Conservation (phyloP, 2,329 filamentous ascomycete species). For the Trichocomaceae sp. region DNA sequence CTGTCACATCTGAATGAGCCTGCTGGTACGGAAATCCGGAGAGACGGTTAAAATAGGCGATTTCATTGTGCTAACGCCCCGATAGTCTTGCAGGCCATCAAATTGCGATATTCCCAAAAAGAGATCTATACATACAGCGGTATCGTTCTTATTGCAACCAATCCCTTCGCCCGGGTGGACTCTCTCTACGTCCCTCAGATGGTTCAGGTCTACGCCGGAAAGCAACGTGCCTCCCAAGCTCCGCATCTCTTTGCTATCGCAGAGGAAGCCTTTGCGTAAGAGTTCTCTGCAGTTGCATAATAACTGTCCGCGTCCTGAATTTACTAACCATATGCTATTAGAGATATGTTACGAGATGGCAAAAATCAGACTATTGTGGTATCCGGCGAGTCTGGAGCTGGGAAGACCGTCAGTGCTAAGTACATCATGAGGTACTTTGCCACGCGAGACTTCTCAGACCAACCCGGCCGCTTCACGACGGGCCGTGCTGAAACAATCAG, state of each 20-base stretch:
- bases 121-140: conserved; percentile 99
- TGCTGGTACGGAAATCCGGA: conserved; percentile 60
- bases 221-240: conserved; percentile 90
- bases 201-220: conserved; percentile 99
- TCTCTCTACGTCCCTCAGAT: conserved; percentile 98
- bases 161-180: conserved; percentile 94
- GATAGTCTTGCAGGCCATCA: conserved; percentile 90
- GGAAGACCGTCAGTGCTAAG: conserved; percentile 98
- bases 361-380: conserved; percentile 98
- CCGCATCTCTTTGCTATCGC: conserved; percentile 98
- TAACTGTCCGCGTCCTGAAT: conserved; percentile 3
- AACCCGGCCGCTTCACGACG: conserved; percentile 69
- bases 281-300: conserved; percentile 32
- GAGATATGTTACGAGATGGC: conserved; percentile 91
- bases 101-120: conserved; percentile 93
- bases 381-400: conserved; percentile 97
- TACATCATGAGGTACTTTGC: conserved; percentile 99
- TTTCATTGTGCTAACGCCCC: conserved; percentile 19
- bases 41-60: conserved; percentile 10
- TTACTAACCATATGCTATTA: conserved; percentile 29
- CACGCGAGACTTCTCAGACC: conserved; percentile 87
- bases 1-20: conserved; percentile 97
- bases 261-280: conserved; percentile 94
- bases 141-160: conserved; percentile 96
- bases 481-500: conserved; percentile 77